These are phyloP conservation scores for Corylus heterophylla DNA, from an alignment of 306 rosid genomes.

Conservation along the genomic window DNA sequence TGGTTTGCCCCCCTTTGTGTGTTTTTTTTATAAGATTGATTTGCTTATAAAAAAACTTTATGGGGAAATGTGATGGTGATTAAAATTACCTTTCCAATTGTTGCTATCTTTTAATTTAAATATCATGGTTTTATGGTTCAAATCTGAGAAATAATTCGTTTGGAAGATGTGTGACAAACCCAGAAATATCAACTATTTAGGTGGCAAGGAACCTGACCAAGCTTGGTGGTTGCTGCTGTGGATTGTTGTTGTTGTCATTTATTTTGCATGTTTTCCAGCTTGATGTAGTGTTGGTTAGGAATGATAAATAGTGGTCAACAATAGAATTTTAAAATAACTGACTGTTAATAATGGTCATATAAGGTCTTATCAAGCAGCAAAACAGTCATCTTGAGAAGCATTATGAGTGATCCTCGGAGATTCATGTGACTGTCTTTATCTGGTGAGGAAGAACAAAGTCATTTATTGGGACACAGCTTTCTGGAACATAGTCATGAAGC, in stretches of 20 bases:
- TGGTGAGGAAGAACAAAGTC: not conserved
- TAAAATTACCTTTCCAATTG: not conserved
- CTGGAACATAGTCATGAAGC: not conserved
- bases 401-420: not conserved
- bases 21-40: too few relatives aligned
- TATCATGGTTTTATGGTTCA: not conserved
- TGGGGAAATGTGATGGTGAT: not conserved
- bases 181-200: not conserved
- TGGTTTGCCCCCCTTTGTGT: too few relatives aligned
- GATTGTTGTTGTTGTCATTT: not conserved
- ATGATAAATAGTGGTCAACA: not conserved
- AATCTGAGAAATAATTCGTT: not conserved
- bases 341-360: not conserved
- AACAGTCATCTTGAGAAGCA: not conserved
- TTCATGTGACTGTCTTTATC: not conserved
- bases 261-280: not conserved
- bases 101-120: not conserved
- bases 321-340: not conserved
- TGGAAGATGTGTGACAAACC: not conserved
- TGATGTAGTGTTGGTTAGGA: not conserved
- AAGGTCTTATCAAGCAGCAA: not conserved
- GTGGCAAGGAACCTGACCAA: not conserved
- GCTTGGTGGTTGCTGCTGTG: slow-evolving; percentile 8
- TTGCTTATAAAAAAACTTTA: too few relatives aligned
- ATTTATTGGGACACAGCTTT: not conserved